Evolutionary conservation across 441 rosid species (phyloP), one percentile per base, ranked within the genome.

Genomic region (Capsella rubella): DNA sequence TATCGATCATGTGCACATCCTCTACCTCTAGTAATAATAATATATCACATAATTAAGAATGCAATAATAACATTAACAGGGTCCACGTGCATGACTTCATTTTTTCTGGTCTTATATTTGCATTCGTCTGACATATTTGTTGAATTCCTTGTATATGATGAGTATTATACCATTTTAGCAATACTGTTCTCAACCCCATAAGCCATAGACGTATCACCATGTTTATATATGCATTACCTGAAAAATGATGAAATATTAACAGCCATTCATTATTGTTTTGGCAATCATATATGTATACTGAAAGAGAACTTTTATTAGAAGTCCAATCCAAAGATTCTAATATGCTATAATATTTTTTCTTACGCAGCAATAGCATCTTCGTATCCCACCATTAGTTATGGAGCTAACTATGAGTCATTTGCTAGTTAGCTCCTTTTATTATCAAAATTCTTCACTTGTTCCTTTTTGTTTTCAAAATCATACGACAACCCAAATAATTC

Each of bases 1-100:
- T n/a, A 8, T 52, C 69, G 49, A 52, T 52, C 78, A 74, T 67
- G 78, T 67, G 73, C 78, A 39, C 73, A 67, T 67, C 67, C 72
- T 57, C 67, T 13, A 29, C 72, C 52, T 57, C 67, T 56, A 46
- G 3, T 59, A 35, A 74, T 58, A 35, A 74, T 58, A 51, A 31
- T 10, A 31, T 10, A 63, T 39, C 16, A 8, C 35, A 15, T 21
- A 14, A 47, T 35, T 6, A 25, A 42, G 46, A 27, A 18, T 56
- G 43, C 37, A 56, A 27, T 57, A 16, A 27, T 49, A 28, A 9
- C 77, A 18, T 15, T 49, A 28, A 9, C 77, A 18, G 32, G 39
- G 60, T 65, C 72, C 72, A 73, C 78, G 72, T 73, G 72, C 59
- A 57, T 65, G 53, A 65, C 49, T 64, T 55, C 64, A 27, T 34